These are phyloP conservation scores for Boletellus emodensis DNA, from an alignment of 768 basidiomycete species.

Conservation along the genomic window DNA sequence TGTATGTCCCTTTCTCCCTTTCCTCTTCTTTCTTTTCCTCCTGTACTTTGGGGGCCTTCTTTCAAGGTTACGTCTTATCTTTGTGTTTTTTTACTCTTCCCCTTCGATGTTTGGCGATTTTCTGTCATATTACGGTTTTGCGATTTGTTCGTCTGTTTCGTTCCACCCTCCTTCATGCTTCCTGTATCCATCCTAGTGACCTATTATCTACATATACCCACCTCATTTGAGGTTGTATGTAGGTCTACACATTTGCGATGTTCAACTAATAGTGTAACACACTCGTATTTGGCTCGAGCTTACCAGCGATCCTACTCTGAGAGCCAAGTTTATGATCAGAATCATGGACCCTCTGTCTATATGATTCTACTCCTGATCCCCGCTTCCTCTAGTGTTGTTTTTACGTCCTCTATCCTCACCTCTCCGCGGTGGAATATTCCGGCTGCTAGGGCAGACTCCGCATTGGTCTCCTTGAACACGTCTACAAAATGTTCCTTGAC, in stretches of 20 bases:
- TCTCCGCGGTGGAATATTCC: constrained; percentile 95
- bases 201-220: constrained; percentile 33
- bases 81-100: background rate
- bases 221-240: constrained; percentile 30
- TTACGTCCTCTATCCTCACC: constrained; percentile 81
- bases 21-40: constrained; percentile 3
- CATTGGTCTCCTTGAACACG: constrained; percentile 74
- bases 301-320: background rate
- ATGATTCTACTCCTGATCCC: constrained; percentile 46
- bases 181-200: constrained; percentile 31
- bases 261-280: constrained; percentile 32
- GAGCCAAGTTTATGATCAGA: too few relatives aligned
- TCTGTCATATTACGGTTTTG: constrained; percentile 5
- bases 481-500: constrained; percentile 77
- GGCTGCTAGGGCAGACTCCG: constrained; percentile 91
- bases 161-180: constrained; percentile 16
- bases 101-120: constrained; percentile 2
- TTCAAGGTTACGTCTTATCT: constrained; percentile 2
- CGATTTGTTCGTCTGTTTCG: constrained; percentile 3
- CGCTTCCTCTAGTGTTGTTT: constrained; percentile 46
- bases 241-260: constrained; percentile 27
- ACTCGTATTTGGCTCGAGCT: constrained; percentile 10
- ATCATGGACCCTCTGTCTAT: constrained; percentile 1
- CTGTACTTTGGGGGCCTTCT: constrained; percentile 2
- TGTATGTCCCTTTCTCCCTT: constrained; percentile 6